Conservation (phyloP, 1,284 basidiomycete species). For the Leccinum fallax region DNA sequence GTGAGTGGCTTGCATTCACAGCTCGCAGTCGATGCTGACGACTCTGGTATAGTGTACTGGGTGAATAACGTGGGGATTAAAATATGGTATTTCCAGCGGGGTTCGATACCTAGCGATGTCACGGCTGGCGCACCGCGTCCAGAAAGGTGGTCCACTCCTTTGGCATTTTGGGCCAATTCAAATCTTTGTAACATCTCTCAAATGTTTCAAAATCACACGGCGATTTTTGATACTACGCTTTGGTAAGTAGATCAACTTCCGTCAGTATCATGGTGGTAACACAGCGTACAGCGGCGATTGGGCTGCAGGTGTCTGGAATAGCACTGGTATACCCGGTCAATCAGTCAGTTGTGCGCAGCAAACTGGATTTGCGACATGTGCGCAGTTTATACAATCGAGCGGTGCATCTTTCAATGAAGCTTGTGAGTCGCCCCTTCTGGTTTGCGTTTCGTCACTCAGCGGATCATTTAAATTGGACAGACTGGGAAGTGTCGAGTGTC, state of each 20-base stretch:
- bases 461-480: conserved; percentile 28
- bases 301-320: conserved; percentile 80
- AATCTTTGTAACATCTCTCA: conserved; percentile 68
- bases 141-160: conserved; percentile 70
- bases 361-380: conserved; percentile 80
- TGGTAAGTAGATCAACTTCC: conserved; percentile 50
- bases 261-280: conserved; percentile 9
- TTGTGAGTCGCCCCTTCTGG: conserved; percentile 54
- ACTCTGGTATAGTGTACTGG: conserved; percentile 29
- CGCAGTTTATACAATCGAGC: conserved; percentile 70
- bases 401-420: conserved; percentile 76
- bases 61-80: conserved; percentile 71
- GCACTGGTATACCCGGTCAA: conserved; percentile 75
- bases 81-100: conserved; percentile 81
- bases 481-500: conserved; percentile 77
- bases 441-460: conserved; percentile 8
- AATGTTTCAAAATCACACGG: conserved; percentile 76
- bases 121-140: conserved; percentile 67
- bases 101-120: conserved; percentile 75
- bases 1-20: conserved; percentile 44
- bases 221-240: conserved; percentile 82
- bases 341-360: conserved; percentile 77
- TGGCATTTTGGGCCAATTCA: conserved; percentile 76
- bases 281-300: conserved; percentile 73
- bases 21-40: conserved; percentile 4